A percentile compares a stretch with the other conserved stretches of the same genome.
Evolutionary conservation across 164 flowering plant genomes (phyloP).

Genomic region (Aristolochia contorta): DNA sequence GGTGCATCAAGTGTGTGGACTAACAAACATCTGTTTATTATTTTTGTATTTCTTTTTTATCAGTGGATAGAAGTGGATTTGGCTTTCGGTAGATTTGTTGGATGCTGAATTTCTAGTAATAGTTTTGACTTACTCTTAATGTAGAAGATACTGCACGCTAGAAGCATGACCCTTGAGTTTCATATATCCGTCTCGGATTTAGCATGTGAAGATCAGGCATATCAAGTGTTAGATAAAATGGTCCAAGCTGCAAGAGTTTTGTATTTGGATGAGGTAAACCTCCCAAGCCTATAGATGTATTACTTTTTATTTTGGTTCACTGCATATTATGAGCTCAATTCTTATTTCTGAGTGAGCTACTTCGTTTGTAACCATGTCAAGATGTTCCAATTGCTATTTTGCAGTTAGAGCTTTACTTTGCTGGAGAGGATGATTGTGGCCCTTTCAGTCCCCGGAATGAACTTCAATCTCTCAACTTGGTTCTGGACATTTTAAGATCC

Average conservation of each 20-base stretch:
- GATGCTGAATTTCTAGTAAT: neutral
- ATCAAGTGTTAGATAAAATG: slow-evolving; percentile 28
- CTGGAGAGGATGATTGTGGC: slow-evolving; percentile 26
- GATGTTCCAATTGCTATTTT: slow-evolving; percentile 1
- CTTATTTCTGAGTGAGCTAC: neutral
- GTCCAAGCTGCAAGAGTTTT: slow-evolving; percentile 54
- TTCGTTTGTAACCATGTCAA: neutral
- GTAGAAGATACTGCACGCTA: slow-evolving; percentile 44
- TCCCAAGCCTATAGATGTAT: neutral
- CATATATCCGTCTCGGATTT: slow-evolving; percentile 20
- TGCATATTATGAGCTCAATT: no score
- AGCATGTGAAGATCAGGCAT: slow-evolving; percentile 13
- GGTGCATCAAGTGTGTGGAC: no score
- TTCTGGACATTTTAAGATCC: slow-evolving; percentile 32
- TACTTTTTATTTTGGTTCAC: neutral
- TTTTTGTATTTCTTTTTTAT: no score
- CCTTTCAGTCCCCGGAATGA: slow-evolving; percentile 65
- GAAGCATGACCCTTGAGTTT: slow-evolving; percentile 30
- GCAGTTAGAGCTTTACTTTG: slow-evolving; percentile 83
- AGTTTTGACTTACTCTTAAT: slow-evolving; percentile 2
- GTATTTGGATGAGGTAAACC: slow-evolving; percentile 57
- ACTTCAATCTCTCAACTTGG: slow-evolving; percentile 57
- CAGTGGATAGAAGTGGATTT: no score
- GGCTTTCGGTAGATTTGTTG: neutral
- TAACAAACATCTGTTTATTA: no score